Percentiles rank a stretch among this genome's conserved stretches.
phyloP scores from a whole-genome alignment of 140 eudicot genomes.

The Ambrosia hybrid region DNA sequence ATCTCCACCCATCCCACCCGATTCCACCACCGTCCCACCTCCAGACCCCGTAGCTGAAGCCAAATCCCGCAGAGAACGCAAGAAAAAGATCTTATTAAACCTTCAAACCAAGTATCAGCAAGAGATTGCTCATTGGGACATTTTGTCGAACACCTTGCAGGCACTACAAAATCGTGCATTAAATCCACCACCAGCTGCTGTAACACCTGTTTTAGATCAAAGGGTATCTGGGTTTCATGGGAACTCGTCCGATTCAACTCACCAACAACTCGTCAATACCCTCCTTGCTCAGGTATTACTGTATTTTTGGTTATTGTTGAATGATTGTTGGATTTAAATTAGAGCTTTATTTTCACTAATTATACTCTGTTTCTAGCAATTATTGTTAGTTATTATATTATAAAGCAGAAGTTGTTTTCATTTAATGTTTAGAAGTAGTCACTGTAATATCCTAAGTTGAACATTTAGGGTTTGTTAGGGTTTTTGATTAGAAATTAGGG shows the following conservation, averaged over 20 bases:
- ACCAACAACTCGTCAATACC: conserved; percentile 34
- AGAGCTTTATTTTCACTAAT: no score
- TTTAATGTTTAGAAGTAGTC: neutral
- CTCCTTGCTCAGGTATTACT: conserved; percentile 55
- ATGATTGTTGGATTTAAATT: neutral
- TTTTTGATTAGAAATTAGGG: neutral
- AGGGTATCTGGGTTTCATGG: neutral
- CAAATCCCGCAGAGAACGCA: conserved; percentile 45
- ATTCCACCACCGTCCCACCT: conserved; percentile 34
- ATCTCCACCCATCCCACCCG: no score
- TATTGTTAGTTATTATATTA: neutral
- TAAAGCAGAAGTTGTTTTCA: conserved; percentile 6
- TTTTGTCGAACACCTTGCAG: conserved; percentile 69
- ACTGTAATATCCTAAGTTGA: neutral
- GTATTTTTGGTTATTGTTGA: neutral
- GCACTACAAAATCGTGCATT: conserved; percentile 41
- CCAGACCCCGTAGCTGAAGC: conserved; percentile 72
- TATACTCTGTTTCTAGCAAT: neutral
- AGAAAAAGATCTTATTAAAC: conserved; percentile 46
- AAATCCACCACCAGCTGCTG: conserved; percentile 19
- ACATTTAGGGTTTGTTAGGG: conserved; percentile 5
- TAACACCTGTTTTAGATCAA: conserved; percentile 1
- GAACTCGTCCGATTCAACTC: conserved; percentile 26
- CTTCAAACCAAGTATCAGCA: conserved; percentile 50
- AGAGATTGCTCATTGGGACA: conserved; percentile 73